Conservation (phyloP, 2,329 filamentous ascomycete genomes). For the Colletotrichum salicis region DNA sequence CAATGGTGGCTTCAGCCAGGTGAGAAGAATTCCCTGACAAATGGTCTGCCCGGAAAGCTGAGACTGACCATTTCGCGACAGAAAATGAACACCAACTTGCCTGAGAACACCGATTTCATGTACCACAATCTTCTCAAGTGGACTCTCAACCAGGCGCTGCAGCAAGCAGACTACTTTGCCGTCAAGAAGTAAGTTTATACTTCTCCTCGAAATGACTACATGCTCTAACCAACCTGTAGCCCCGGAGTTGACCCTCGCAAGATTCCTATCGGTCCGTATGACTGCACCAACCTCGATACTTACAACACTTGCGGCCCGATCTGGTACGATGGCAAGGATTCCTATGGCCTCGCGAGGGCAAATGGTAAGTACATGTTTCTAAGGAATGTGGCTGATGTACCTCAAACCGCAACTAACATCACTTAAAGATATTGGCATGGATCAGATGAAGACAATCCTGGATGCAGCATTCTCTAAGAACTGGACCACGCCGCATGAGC, state of each 20-base stretch:
- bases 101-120: conserved; percentile 17
- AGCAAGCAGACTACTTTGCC: conserved; percentile 2
- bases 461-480: conserved; percentile 10
- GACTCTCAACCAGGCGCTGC: conserved; percentile 4
- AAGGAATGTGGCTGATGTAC: no score
- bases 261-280: conserved; percentile 14
- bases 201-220: no score
- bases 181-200: conserved; percentile 15
- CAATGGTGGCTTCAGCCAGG: conserved; percentile 2
- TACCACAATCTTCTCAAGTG: conserved; percentile 20
- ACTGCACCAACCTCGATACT: conserved; percentile 1
- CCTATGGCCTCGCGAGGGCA: conserved; percentile 20
- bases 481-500: conserved; percentile 20
- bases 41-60: fast-evolving
- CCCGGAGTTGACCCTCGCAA: conserved; percentile 9
- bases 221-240: background rate
- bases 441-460: conserved; percentile 2
- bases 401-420: background rate
- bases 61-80: background rate
- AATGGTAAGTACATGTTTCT: background rate
- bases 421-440: conserved; percentile 13
- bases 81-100: conserved; percentile 2
- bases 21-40: background rate
- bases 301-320: conserved; percentile 16
- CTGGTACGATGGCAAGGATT: conserved; percentile 23